Percentiles rank a stretch among this genome's conserved stretches.
phyloP scores from a whole-genome alignment of 805 yeast genomes.

The Wickerhamiella shivajii region DNA sequence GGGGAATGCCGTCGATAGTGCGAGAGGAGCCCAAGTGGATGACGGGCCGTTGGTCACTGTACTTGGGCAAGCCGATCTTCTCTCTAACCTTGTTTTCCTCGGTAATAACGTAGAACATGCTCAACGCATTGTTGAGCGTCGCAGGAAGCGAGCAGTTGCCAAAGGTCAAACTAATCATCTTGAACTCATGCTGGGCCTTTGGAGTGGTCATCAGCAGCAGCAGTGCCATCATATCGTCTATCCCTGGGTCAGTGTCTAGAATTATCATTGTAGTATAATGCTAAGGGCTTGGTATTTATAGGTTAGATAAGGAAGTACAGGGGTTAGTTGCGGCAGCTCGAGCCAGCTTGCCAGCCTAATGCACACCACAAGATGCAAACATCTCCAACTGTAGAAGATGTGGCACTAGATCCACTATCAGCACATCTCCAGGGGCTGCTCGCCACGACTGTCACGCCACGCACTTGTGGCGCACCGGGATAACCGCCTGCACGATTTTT shows the following conservation, averaged over 20 bases:
- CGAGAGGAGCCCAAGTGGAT: slow-evolving; percentile 24
- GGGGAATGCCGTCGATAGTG: slow-evolving; percentile 20
- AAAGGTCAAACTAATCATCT: slow-evolving; percentile 25
- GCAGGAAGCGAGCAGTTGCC: slow-evolving; percentile 27
- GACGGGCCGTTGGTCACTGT: slow-evolving; percentile 22
- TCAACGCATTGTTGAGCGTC: slow-evolving; percentile 25
- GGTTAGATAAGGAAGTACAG: too few relatives aligned
- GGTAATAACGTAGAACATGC: slow-evolving; percentile 25
- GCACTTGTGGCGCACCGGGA: too few relatives aligned
- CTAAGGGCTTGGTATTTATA: too few relatives aligned
- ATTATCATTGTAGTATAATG: slow-evolving; percentile 21
- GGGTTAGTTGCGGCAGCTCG: too few relatives aligned
- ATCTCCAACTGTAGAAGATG: too few relatives aligned
- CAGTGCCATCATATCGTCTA: slow-evolving; percentile 29
- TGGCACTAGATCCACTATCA: too few relatives aligned
- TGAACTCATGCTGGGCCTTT: slow-evolving; percentile 17
- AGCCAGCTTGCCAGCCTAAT: too few relatives aligned
- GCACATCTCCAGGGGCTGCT: too few relatives aligned
- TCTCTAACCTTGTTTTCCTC: slow-evolving; percentile 21
- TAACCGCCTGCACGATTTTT: too few relatives aligned
- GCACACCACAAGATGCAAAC: too few relatives aligned
- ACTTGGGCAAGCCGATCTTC: slow-evolving; percentile 14
- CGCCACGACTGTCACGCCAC: too few relatives aligned
- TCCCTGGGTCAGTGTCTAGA: slow-evolving; percentile 31
- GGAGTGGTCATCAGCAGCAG: slow-evolving; percentile 25